Conservation (phyloP, 2,329 filamentous ascomycete genomes). For the Cordyceps fumosorosea region DNA sequence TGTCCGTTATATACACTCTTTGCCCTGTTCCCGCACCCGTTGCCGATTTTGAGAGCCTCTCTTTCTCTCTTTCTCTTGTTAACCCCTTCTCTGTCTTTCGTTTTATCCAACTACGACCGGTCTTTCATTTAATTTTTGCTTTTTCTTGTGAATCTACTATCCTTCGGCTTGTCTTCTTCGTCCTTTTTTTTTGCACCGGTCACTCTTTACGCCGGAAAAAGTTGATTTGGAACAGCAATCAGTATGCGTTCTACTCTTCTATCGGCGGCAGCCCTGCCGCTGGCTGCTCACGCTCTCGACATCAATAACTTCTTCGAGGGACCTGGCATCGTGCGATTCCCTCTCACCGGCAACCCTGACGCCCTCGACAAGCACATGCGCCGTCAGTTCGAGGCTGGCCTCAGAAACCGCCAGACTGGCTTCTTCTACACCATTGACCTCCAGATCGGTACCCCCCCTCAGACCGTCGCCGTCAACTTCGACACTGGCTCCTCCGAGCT, state of each 20-base stretch:
- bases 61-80: conserved; percentile 1
- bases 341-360: conserved; percentile 23
- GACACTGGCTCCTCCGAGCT: conserved; percentile 36
- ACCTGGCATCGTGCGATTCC: conserved; percentile 23
- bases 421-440: conserved; percentile 35
- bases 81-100: conserved; percentile 1
- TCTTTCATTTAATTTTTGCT: conserved; percentile 11
- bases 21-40: neutral
- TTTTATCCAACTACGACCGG: conserved; percentile 13
- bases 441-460: conserved; percentile 30
- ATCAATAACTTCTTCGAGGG: conserved; percentile 13
- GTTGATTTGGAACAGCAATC: conserved; percentile 1
- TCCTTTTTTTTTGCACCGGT: conserved; percentile 16
- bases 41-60: neutral
- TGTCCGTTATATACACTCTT: conserved; percentile 13
- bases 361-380: conserved; percentile 23
- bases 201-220: conserved; percentile 21
- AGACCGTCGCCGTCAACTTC: conserved; percentile 32
- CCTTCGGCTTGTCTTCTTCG: neutral
- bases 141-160: neutral
- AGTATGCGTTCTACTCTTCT: conserved; percentile 27
- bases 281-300: conserved; percentile 19
- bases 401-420: conserved; percentile 23
- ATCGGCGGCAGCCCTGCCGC: conserved; percentile 23
- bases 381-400: conserved; percentile 23